Percentiles rank a stretch among this genome's conserved stretches.
These are phyloP conservation scores for Wickerhamomyces bovis DNA, from an alignment of 805 yeast species.

Conservation along the genomic window DNA sequence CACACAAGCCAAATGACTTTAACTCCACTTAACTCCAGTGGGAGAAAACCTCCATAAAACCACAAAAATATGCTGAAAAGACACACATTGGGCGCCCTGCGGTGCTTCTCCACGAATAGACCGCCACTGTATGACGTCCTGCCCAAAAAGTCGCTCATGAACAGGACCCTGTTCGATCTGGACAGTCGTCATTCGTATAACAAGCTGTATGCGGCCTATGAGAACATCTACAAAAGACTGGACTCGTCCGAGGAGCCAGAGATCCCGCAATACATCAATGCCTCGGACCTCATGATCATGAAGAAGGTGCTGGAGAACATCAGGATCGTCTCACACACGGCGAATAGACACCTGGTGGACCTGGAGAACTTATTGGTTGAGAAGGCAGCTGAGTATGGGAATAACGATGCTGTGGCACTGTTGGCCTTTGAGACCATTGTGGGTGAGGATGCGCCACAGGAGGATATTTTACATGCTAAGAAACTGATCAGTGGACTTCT, in stretches of 20 bases:
- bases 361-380: constrained; percentile 75
- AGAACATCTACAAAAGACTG: constrained; percentile 42
- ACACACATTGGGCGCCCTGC: neutral
- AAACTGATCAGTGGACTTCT: constrained; percentile 51
- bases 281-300: constrained; percentile 60
- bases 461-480: constrained; percentile 61
- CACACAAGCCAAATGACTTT: neutral
- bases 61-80: neutral
- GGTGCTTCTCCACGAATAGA: constrained; percentile 17
- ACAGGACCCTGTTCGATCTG: constrained; percentile 58
- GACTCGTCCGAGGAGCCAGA: constrained; percentile 25
- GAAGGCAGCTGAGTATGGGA: constrained; percentile 77
- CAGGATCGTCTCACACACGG: constrained; percentile 53
- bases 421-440: constrained; percentile 61
- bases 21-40: no score
- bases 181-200: constrained; percentile 51
- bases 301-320: constrained; percentile 60
- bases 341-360: constrained; percentile 48
- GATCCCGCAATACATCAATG: constrained; percentile 42
- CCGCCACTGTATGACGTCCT: constrained; percentile 42
- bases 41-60: no score
- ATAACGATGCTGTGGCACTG: constrained; percentile 72
- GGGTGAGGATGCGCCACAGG: constrained; percentile 32
- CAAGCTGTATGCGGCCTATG: constrained; percentile 49
- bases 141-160: constrained; percentile 53